phyloP scores from a whole-genome alignment of 1,139 yeast species.

The Hemisphaericaspora lyxosophila region DNA sequence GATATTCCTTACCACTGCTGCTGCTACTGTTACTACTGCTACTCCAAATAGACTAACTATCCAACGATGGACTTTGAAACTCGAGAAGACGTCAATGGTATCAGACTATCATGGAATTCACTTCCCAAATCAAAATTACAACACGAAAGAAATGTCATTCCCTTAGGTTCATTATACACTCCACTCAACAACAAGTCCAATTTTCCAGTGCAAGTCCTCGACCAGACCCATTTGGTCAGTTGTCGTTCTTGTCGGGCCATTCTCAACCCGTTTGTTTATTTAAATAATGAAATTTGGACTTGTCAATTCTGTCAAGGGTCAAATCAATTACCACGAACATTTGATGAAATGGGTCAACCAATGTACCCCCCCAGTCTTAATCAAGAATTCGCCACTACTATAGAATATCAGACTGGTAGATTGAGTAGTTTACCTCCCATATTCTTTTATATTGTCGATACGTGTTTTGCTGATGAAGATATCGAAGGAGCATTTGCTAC shows the following conservation, averaged over 20 bases:
- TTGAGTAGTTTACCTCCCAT: conserved; percentile 46
- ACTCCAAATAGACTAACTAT: no score
- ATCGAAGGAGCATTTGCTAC: conserved; percentile 41
- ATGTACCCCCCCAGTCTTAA: conserved; percentile 32
- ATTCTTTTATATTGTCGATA: conserved; percentile 66
- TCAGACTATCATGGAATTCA: conserved; percentile 87
- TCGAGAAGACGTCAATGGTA: conserved; percentile 85
- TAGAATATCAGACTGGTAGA: conserved; percentile 60
- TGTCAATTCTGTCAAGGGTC: conserved; percentile 62
- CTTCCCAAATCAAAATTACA: conserved; percentile 65
- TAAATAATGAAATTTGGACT: conserved; percentile 52
- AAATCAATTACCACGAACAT: conserved; percentile 39
- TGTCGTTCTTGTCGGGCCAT: conserved; percentile 65
- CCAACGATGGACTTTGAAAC: conserved; percentile 62
- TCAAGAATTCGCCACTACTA: conserved; percentile 53
- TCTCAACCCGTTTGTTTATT: conserved; percentile 53
- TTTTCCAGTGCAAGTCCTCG: conserved; percentile 37
- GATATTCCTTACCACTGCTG: no score
- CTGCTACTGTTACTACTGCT: no score
- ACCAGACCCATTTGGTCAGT: conserved; percentile 24
- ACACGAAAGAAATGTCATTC: conserved; percentile 58
- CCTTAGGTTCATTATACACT: conserved; percentile 64
- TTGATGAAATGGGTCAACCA: conserved; percentile 16
- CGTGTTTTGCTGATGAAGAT: conserved; percentile 52
- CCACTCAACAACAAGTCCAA: conserved; percentile 59